Evolutionary conservation across 1,284 basidiomycete genomes (phyloP).

Genomic region (Trametes polyzona): DNA sequence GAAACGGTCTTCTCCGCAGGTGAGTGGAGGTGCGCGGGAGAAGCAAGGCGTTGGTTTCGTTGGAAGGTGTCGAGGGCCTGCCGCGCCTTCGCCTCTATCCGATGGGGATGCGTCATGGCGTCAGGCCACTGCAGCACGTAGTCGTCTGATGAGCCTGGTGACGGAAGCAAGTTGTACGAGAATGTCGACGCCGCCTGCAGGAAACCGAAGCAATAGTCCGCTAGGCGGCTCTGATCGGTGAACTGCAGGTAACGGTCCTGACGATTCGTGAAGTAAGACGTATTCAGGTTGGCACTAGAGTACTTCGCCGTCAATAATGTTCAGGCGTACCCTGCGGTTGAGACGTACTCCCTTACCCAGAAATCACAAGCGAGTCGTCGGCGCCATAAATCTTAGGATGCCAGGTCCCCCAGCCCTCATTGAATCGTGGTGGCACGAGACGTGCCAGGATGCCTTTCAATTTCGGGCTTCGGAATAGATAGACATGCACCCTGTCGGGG

Average conservation of each 20-base stretch:
- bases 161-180: slow-evolving; percentile 68
- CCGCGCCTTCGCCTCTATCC: slow-evolving; percentile 58
- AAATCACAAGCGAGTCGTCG: slow-evolving; percentile 92
- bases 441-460: slow-evolving; percentile 76
- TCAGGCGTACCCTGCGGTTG: background rate
- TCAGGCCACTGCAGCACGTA: slow-evolving; percentile 63
- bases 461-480: slow-evolving; percentile 86
- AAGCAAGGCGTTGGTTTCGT: slow-evolving; percentile 37
- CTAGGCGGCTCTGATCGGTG: slow-evolving; percentile 59
- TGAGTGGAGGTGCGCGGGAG: slow-evolving; percentile 13
- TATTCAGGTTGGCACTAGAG: slow-evolving; percentile 89
- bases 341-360: slow-evolving; percentile 68
- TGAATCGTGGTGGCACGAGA: slow-evolving; percentile 89
- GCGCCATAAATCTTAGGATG: slow-evolving; percentile 96
- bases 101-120: slow-evolving; percentile 56
- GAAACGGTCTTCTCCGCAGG: background rate
- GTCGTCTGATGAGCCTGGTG: slow-evolving; percentile 32
- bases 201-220: slow-evolving; percentile 86
- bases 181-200: slow-evolving; percentile 72
- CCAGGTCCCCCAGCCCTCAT: slow-evolving; percentile 99
- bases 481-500: slow-evolving; percentile 76
- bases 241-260: slow-evolving; percentile 95
- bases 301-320: slow-evolving; percentile 6
- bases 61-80: slow-evolving; percentile 57
- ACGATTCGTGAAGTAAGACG: slow-evolving; percentile 93